Evolutionary conservation across 805 yeast species (phyloP).

Genomic region (Saccharomycopsis oosterbeekiorum): DNA sequence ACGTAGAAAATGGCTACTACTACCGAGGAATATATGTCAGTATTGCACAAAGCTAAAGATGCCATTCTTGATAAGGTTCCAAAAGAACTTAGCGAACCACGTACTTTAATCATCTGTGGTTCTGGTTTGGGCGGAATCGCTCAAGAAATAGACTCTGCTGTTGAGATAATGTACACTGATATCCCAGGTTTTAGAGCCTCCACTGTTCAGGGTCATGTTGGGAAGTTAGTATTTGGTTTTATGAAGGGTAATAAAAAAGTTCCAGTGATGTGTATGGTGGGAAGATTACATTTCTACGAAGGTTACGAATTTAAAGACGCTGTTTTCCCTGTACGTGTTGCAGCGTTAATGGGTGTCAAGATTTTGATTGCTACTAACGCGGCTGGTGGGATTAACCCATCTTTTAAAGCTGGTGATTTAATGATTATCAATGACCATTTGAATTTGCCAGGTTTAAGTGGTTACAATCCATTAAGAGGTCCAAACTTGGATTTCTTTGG

Average conservation of each 20-base stretch:
- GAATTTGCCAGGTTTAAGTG: slow-evolving; percentile 85
- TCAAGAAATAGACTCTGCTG: slow-evolving; percentile 26
- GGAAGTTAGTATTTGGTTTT: slow-evolving; percentile 67
- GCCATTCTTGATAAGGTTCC: slow-evolving; percentile 7
- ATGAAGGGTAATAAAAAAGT: slow-evolving; percentile 52
- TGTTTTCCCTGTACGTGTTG: slow-evolving; percentile 76
- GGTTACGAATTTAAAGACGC: slow-evolving; percentile 79
- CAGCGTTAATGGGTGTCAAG: slow-evolving; percentile 51
- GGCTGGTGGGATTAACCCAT: slow-evolving; percentile 76
- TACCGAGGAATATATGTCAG: slow-evolving; percentile 7
- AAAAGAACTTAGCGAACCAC: slow-evolving; percentile 32
- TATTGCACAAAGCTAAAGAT: slow-evolving; percentile 8
- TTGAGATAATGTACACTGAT: slow-evolving; percentile 48
- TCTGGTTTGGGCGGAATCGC: slow-evolving; percentile 90
- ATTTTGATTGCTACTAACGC: slow-evolving; percentile 85
- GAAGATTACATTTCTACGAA: slow-evolving; percentile 86
- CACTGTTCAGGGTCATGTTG: slow-evolving; percentile 88
- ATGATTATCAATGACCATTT: slow-evolving; percentile 88
- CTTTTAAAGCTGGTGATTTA: slow-evolving; percentile 71
- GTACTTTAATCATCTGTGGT: slow-evolving; percentile 80
- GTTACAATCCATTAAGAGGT: slow-evolving; percentile 80
- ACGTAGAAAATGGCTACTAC: neutral
- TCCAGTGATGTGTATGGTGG: slow-evolving; percentile 89
- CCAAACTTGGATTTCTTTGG: slow-evolving; percentile 75
- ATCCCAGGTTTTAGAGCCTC: slow-evolving; percentile 78